phyloP scores from a whole-genome alignment of 2,329 filamentous ascomycete genomes.

The Alternaria sp. region DNA sequence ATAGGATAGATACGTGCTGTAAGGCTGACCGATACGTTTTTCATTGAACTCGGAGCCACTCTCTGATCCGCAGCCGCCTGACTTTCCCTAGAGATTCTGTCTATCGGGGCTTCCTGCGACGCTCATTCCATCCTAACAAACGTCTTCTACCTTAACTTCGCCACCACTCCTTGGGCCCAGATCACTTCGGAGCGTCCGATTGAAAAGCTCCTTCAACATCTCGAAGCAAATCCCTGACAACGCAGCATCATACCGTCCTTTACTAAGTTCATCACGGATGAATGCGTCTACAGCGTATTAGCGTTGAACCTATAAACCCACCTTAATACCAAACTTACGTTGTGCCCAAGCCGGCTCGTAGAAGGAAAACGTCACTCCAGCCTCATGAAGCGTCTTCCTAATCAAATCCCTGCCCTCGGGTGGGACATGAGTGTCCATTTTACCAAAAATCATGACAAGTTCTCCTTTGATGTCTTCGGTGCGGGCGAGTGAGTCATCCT shows the following conservation, averaged over 20 bases:
- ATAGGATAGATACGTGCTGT: no score
- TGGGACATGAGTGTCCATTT: conserved; percentile 89
- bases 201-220: conserved; percentile 86
- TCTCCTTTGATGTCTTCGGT: conserved; percentile 77
- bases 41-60: no score
- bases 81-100: no score
- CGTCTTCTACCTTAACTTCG: conserved; percentile 71
- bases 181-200: conserved; percentile 77
- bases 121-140: conserved; percentile 59
- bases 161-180: conserved; percentile 72
- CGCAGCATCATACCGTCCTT: conserved; percentile 91
- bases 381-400: conserved; percentile 79
- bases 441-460: conserved; percentile 88
- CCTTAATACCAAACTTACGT: conserved; percentile 59
- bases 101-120: not conserved
- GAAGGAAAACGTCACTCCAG: conserved; percentile 77
- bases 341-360: conserved; percentile 94
- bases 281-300: conserved; percentile 71
- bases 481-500: conserved; percentile 68
- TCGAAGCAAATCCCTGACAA: conserved; percentile 89
- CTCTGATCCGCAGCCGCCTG: no score
- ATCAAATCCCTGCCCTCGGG: conserved; percentile 84
- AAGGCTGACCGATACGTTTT: no score
- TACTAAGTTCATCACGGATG: conserved; percentile 89
- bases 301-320: not conserved